Evolutionary conservation across 139 green algal genomes (phyloP), one percentile per base, ranked within the genome.

Genomic region (Chlorella sp.): DNA sequence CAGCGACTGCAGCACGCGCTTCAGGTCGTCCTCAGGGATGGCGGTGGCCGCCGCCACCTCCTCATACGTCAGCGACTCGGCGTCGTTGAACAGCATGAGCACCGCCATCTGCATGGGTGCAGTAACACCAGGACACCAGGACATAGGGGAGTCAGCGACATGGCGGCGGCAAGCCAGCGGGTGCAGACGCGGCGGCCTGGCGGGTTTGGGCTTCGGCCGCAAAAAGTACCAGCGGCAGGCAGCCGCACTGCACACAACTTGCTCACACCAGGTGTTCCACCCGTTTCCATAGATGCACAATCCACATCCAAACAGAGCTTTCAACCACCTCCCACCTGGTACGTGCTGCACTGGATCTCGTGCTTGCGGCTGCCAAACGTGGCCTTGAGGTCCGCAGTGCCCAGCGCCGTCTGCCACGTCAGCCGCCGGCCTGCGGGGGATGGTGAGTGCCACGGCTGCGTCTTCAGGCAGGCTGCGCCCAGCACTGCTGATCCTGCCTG

Each of bases 321-420:
- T 30, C 43, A 62, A 43, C 30, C 32, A 2, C 41, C 3, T n/a
- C 3, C 11, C 88, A 95, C 94, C 87, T 98, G 94, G 86, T 98
- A 96, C 16, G 97, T 99, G 20, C 89, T 95, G 74, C 98, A 96
- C 76, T 92, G 96, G 46, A 99, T 90, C 89, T 98, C 95, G 82
- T 98, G 95, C 82, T 92, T 91, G 34, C 90, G 89, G 5, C 73
- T 83, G 48, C 89, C 91, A 89, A 96, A 97, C 2, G 84, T 89
- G 43, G 92, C 93, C 69, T 93, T 92, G 69, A 99, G 82, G 82
- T 99, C 97, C 30, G 94, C 95, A 16, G 89, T 97, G 86, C 97
- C 97, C 97, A 99, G 98, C 85, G 95, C 96, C 73, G 93, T 95
- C 90, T 99, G 97, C 96, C 96, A 99, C n/a, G 89, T 93, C 34